Evolutionary conservation across 345 rosid species (phyloP).

Genomic region (Ailanthus altissimus): DNA sequence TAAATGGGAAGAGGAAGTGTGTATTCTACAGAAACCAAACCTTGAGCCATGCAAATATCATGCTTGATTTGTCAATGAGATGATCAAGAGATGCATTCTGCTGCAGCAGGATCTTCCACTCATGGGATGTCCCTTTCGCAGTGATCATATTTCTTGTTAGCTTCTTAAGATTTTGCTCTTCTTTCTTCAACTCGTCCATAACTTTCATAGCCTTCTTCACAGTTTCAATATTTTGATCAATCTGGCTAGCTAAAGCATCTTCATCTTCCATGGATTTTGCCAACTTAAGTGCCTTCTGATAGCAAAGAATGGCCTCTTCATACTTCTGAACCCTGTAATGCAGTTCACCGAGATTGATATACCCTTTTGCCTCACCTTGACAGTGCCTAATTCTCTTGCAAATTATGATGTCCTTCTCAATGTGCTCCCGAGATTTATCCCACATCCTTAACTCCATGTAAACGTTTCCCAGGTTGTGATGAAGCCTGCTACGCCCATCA

Average conservation of each 20-base stretch:
- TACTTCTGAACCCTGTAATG: slow-evolving; percentile 75
- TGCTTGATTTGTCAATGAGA: slow-evolving; percentile 78
- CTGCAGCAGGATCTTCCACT: slow-evolving; percentile 65
- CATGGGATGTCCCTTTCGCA: slow-evolving; percentile 63
- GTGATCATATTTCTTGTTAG: slow-evolving; percentile 47
- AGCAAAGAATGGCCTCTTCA: slow-evolving; percentile 71
- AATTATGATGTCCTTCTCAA: slow-evolving; percentile 75
- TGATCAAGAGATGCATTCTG: slow-evolving; percentile 65
- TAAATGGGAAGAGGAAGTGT: neutral
- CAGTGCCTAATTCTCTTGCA: slow-evolving; percentile 69
- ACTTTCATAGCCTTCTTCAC: slow-evolving; percentile 69
- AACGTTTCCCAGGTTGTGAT: slow-evolving; percentile 86
- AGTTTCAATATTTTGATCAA: slow-evolving; percentile 57
- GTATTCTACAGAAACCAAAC: slow-evolving; percentile 35
- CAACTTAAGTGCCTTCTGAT: slow-evolving; percentile 67
- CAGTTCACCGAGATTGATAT: slow-evolving; percentile 88
- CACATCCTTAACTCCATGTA: slow-evolving; percentile 70
- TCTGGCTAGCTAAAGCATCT: slow-evolving; percentile 63
- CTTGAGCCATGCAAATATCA: slow-evolving; percentile 73
- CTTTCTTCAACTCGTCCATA: slow-evolving; percentile 68
- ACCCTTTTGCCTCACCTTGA: slow-evolving; percentile 97
- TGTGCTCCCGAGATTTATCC: slow-evolving; percentile 71
- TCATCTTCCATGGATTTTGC: slow-evolving; percentile 97
- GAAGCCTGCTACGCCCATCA: slow-evolving; percentile 83
- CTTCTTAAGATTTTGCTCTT: slow-evolving; percentile 84